Evolutionary conservation across 164 flowering plant genomes (phyloP).

Genomic region (Cinnamomum chago): DNA sequence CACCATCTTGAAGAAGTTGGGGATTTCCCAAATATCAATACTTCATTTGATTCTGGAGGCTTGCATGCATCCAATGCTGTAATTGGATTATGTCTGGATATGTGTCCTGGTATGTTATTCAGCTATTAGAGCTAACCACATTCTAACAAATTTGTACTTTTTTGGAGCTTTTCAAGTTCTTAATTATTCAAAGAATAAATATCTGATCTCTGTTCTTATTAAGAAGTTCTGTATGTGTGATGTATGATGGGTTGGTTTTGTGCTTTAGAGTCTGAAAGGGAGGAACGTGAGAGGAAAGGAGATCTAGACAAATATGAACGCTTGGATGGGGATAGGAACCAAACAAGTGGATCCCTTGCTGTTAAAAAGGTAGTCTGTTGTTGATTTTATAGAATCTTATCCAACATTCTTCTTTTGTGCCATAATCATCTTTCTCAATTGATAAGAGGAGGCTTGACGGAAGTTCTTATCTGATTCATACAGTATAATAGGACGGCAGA

Average conservation of each 20-base stretch:
- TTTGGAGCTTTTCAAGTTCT: background rate
- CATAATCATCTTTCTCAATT: conserved; percentile 2
- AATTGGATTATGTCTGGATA: conserved; percentile 81
- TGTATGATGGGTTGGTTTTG: conserved; percentile 7
- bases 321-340: conserved; percentile 90
- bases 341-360: conserved; percentile 68
- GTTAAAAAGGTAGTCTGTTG: conserved; percentile 73
- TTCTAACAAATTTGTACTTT: background rate
- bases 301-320: conserved; percentile 95
- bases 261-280: conserved; percentile 85
- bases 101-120: conserved; percentile 85
- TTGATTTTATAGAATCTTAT: conserved; percentile 2
- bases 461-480: conserved; percentile 21
- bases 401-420: background rate
- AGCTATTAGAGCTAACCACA: conserved; percentile 1
- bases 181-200: background rate
- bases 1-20: conserved; percentile 23
- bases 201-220: background rate
- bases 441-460: conserved; percentile 19
- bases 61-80: conserved; percentile 42
- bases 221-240: background rate
- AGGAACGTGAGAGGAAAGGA: conserved; percentile 93
- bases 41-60: conserved; percentile 45
- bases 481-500: conserved; percentile 97
- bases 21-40: conserved; percentile 27